Base-by-base conservation (phyloP, 2,329 filamentous ascomycete genomes). In the Myriangium duriaei region DNA sequence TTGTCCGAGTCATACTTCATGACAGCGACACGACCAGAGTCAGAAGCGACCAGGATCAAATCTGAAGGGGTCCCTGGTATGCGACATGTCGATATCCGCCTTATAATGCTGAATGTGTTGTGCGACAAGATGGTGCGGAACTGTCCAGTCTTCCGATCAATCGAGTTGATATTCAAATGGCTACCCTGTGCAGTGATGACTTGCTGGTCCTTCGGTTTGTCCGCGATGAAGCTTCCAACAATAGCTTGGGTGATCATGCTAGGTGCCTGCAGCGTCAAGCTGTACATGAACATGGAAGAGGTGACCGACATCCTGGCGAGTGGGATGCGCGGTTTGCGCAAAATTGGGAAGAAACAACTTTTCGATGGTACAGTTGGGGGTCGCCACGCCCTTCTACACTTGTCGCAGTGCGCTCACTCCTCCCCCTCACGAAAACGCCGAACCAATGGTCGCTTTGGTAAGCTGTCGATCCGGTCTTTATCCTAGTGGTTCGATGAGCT, bases 31-130 rank as follows among this genome's bases (percentile, higher is more conserved):
- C 91, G 82, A 47, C 91, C 91, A 17, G 91, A 96, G 64, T 99
- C 91, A 34, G 87, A 93, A 38, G 85, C 82, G 49, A 98, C 75
- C 52, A 96, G 91, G 51, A 99, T 79, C 58, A 92, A 92, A 70
- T 99, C 91, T 95, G 95, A 96, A 53, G 70, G 87, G 60, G 85
- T 93, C 47, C 92, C 92, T 35, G 92, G 87, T 44, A 98, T 71
- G 43, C 91, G 76, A 58, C 96, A 96, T 16, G 86, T 76, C 39
- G 86, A 81, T 49, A 99, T 72, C 31, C 81, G 77, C 47, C 92
- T 76, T 48, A 98, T 88, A 54, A 98, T 95, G 48, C 87, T 88
- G 62, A 98, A 98, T 33, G 93, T 75, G 68, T 98, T 83, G 57
- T 96, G 88, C 2, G 88, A 86, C 44, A 92, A 73, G 17, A 95